Base-by-base conservation (phyloP, 2,329 filamentous ascomycete genomes). In the Colletotrichum cuscutae region DNA sequence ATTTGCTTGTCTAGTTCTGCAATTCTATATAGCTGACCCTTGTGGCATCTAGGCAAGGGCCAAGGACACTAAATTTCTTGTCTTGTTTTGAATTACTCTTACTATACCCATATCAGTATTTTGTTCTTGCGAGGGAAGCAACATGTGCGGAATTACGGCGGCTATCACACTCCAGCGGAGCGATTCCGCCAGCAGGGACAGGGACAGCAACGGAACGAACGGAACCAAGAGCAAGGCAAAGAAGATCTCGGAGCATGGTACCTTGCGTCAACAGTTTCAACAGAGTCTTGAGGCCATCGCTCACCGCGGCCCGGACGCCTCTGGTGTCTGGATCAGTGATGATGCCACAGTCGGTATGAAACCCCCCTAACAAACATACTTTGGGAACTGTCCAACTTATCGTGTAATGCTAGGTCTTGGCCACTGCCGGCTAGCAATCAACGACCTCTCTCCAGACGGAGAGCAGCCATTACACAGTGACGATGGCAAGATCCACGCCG, bases 391-490 rank as follows among this genome's bases (percentile, higher is more conserved):
- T 5, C 24, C 24, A 15, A 32, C 26, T 64, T 1, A 64, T 6
- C 11, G 5, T 4, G 19, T n/a, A 3, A 1, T 28, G 11, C 19
- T n/a, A 60, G 81, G 77, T 5, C 81, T 89, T 30, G 87, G 82
- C 15, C 87, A 89, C 76, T 83, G 83, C 57, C 84, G 87, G n/a
- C 80, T 89, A 11, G 82, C 86, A 19, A 89, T 89, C 77, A 87
- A 87, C 74, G 88, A 89, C 74, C 82, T 89, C 0, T 84, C 82
- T 8, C 78, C 83, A 0, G 78, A 79, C n/a, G 88, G 85, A 1
- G 76, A 78, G 5, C 88, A 89, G 74, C 88, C 88, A 2, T 78
- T 87, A 58, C 82, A 84, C 65, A 80, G 81, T 73, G 69, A 76
- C 11, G 78, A 83, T 30, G 54, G 30, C 37, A 53, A 69, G 49